Percentiles rank a stretch among this genome's conserved stretches.
Conservation (phyloP, 768 basidiomycete genomes). For the Neoboletus brunneissimus region DNA sequence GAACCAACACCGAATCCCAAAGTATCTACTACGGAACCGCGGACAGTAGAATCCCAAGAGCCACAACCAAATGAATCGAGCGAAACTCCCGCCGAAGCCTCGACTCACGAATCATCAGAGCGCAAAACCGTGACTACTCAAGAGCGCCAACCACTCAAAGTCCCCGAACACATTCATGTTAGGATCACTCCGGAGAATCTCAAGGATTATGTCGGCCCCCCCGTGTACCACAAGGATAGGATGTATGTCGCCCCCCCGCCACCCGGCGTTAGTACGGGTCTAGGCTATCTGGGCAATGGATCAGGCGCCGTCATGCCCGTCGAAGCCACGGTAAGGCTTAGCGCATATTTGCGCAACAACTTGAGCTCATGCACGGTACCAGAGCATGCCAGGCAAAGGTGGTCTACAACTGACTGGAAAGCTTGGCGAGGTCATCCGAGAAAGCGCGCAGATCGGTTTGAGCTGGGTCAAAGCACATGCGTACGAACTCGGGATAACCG, state of each 20-base stretch:
- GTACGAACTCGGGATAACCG: conserved; percentile 82
- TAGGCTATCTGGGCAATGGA: conserved; percentile 96
- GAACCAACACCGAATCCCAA: conserved; percentile 48
- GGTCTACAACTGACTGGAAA: conserved; percentile 91
- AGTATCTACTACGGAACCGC: conserved; percentile 18
- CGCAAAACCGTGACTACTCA: conserved; percentile 67
- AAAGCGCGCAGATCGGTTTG: conserved; percentile 92
- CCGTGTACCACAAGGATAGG: conserved; percentile 91
- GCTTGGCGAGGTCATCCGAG: conserved; percentile 95
- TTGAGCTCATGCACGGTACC: neutral
- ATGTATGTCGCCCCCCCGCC: conserved; percentile 82
- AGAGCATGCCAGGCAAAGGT: conserved; percentile 98
- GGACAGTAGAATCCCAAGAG: conserved; percentile 52
- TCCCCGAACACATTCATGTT: conserved; percentile 78
- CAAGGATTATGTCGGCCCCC: conserved; percentile 96
- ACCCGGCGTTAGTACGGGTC: conserved; percentile 89
- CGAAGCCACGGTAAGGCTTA: conserved; percentile 73
- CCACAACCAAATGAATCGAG: conserved; percentile 40
- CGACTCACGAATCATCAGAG: conserved; percentile 31
- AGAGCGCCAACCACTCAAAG: conserved; percentile 73
- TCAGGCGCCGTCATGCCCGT: conserved; percentile 97
- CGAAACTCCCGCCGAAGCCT: conserved; percentile 14
- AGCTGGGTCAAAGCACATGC: conserved; percentile 94
- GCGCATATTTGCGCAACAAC: neutral
- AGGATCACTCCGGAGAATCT: conserved; percentile 82